Evolutionary conservation across 129 eudicot genomes (phyloP).

Genomic region (Chrysanthemum seticuspe): DNA sequence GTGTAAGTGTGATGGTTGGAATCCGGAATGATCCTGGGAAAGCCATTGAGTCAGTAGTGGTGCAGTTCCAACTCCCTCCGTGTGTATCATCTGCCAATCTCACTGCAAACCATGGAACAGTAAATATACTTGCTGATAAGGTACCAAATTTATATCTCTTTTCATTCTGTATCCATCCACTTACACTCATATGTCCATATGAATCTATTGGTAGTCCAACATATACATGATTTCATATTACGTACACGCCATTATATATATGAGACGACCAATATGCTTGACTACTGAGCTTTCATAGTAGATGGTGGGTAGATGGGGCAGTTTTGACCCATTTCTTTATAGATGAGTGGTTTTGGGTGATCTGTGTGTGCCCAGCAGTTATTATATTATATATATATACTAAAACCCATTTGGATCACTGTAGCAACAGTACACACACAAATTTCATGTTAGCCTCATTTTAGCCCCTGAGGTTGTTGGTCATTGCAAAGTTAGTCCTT

Average conservation of each 20-base stretch:
- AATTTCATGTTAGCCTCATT: no score
- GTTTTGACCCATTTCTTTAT: not conserved
- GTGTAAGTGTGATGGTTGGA: conserved; percentile 78
- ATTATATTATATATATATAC: no score
- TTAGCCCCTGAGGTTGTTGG: no score
- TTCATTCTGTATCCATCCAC: not conserved
- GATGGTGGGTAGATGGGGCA: not conserved
- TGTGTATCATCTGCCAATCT: conserved; percentile 78
- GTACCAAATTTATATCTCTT: conserved; percentile 35
- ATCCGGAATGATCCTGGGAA: conserved; percentile 84
- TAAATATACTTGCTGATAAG: conserved; percentile 86
- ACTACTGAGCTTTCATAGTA: not conserved
- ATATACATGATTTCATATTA: not conserved
- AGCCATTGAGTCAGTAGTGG: conserved; percentile 60
- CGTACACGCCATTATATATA: not conserved
- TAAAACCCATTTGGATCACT: no score
- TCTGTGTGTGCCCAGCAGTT: not conserved
- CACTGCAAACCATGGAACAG: conserved; percentile 82
- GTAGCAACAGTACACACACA: no score
- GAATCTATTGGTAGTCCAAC: not conserved
- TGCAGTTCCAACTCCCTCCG: conserved; percentile 75
- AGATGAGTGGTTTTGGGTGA: not conserved
- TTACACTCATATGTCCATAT: not conserved
- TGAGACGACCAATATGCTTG: not conserved
- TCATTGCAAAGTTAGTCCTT: no score